Evolutionary conservation across 176 grass and related monocot species (phyloP), one percentile per base, ranked within the genome.

Genomic region (Raddia guianensis): DNA sequence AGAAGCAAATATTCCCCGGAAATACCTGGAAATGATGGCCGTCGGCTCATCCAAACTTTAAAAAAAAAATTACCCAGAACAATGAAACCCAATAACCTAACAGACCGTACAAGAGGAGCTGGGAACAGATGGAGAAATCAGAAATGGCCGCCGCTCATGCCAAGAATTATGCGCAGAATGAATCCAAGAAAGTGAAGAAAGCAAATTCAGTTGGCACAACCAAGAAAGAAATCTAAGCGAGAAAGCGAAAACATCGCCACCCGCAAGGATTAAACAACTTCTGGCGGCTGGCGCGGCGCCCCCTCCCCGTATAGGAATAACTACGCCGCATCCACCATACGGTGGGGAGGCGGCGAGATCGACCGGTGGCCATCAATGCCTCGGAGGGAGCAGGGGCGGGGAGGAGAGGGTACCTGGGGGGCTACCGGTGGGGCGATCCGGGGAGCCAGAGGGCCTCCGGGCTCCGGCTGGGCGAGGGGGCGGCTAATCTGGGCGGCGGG

Each of bases 1-100:
- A 88, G 19, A 68, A 84, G 74, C 47, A 68, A 80, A 79, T 74
- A 74, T 87, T 87, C 46, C 47, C 4, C 9, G 43, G 2, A 12
- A 35, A 47, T 61, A 64, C 47, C 54, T 63, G 58, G 20, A 80
- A 47, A 14, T 1, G n/a, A 86, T 49, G 43, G 56, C 68, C 60
- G 49, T 8, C 50, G 18, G n/a, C 48, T 48, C 21, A 72, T 52
- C 7, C 71, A 20, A 80, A 16, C 63, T 20, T 11, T n/a, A n/a
- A 77, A 12, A 71, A 7, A 51, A 27, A 70, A 50, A 1, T 67
- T 32, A 50, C 18, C 0, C 4, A 12, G 12, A 58, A 13, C 0
- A 80, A 60, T 9, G 27, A 66, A 49, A 47, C 1, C 27, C 34
- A 9, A 60, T 11, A 58, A 58, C 33, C 3, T 19, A 10, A 4